Evolutionary conservation across 768 basidiomycete species (phyloP), one percentile per base, ranked within the genome.

Genomic region (Tulasnella sp.): DNA sequence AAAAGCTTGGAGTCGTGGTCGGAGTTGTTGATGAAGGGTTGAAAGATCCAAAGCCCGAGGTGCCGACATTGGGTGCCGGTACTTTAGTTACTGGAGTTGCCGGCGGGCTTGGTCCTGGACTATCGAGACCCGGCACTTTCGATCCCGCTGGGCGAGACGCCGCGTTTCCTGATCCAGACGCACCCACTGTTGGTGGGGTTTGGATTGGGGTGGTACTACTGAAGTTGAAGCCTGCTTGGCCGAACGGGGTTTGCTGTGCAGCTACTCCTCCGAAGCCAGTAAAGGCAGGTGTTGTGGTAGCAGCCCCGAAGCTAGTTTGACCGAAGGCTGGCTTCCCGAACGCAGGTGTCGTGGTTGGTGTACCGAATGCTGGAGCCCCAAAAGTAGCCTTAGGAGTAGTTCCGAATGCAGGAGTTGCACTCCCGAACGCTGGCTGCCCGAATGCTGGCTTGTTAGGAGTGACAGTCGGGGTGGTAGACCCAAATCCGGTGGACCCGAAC

Each of bases 311-410:
- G 32, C 73, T 47, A 32, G 73, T 71, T 37, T 70, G 67, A 36
- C 73, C 73, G 26, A 73, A 73, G n/a, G 44, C 73, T 17, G 72
- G 72, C 65, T 72, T 59, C 35, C 62, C 71, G 29, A 72, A 72
- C 11, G 71, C 62, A 40, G 71, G 32, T 29, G 35, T 67, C 14
- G 59, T 63, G 1, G 62, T 32, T 17, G 69, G n/a, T 6, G 42
- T 44, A 36, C 52, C 71, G 9, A 63, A 63, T 3, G 62, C 7
- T 16, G 71, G 14, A 19, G 64, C 32, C 8, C 72, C 72, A 68
- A 73, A 73, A 14, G 72, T 32, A 37, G 64, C 5, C 26, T 6
- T 71, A 3, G 67, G 37, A 6, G 39, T 17, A 41, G 26, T 34
- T 19, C 36, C 36, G 22, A 69, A 47, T 26, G 42, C 41, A 5